These are phyloP conservation scores for Balansia obtecta DNA, from an alignment of 2,329 filamentous ascomycete genomes.

Conservation along the genomic window DNA sequence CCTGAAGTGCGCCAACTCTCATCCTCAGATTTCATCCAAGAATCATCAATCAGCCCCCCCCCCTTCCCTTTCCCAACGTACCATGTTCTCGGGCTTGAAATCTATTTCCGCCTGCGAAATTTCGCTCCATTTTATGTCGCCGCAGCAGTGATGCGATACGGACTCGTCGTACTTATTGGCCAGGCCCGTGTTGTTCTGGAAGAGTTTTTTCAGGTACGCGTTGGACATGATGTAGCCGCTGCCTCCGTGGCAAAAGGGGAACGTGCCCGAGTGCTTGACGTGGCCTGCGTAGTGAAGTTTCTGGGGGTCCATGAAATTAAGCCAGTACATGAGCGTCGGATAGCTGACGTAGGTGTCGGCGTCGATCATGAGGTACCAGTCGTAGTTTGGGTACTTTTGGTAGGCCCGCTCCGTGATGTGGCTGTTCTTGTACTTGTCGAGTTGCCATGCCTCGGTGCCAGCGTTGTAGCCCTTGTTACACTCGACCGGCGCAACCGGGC, in stretches of 20 bases:
- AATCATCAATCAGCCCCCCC: too few relatives aligned
- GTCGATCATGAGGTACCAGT: slow-evolving; percentile 49
- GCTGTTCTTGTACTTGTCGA: slow-evolving; percentile 52
- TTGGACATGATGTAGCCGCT: slow-evolving; percentile 41
- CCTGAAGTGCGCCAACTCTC: too few relatives aligned
- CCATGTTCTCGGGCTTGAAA: slow-evolving; percentile 26
- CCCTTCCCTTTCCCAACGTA: too few relatives aligned
- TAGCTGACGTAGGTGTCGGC: slow-evolving; percentile 45
- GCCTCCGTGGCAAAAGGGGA: slow-evolving; percentile 42
- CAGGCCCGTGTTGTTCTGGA: slow-evolving; percentile 28
- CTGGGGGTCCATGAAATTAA: slow-evolving; percentile 28
- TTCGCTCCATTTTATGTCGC: slow-evolving; percentile 36
- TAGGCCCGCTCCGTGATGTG: slow-evolving; percentile 45
- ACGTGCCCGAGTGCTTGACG: slow-evolving; percentile 26
- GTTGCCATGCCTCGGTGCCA: slow-evolving; percentile 30
- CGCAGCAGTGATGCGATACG: slow-evolving; percentile 32
- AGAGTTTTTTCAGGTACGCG: slow-evolving; percentile 33
- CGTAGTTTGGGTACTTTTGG: slow-evolving; percentile 32
- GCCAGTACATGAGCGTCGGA: slow-evolving; percentile 37
- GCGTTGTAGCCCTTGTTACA: slow-evolving; percentile 22
- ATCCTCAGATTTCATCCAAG: too few relatives aligned
- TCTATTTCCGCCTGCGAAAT: slow-evolving; percentile 30
- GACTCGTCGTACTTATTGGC: slow-evolving; percentile 32
- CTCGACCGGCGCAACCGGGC: slow-evolving; percentile 30
- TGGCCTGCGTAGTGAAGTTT: slow-evolving; percentile 38